Evolutionary conservation across 2,329 filamentous ascomycete genomes (phyloP).

Genomic region (Nakataea oryzae): DNA sequence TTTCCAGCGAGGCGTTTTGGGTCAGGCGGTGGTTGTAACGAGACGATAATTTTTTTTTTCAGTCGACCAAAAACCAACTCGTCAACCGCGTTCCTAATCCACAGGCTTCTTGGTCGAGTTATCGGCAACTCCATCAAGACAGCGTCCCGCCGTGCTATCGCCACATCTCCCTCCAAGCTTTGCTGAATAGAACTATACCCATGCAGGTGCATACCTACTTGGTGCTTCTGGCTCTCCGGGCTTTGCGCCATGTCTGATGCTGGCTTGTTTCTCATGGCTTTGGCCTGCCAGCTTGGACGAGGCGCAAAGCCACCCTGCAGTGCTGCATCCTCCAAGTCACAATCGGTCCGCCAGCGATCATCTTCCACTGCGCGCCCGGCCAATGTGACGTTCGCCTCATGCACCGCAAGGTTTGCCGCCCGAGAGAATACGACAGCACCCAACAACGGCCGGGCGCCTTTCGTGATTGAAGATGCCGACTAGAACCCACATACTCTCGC

Average conservation of each 20-base stretch:
- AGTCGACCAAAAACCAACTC: too few relatives aligned
- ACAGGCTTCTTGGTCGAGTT: too few relatives aligned
- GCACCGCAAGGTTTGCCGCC: not conserved
- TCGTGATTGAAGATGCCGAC: not conserved
- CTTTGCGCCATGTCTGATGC: not conserved
- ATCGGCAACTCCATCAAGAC: too few relatives aligned
- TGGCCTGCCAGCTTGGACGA: too few relatives aligned
- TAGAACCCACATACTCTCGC: not conserved
- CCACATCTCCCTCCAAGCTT: too few relatives aligned
- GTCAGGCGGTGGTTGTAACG: too few relatives aligned
- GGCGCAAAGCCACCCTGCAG: not conserved
- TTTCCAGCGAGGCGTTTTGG: not conserved
- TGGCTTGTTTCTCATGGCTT: not conserved
- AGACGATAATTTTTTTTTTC: too few relatives aligned
- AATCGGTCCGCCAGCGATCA: not conserved
- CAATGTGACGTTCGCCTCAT: not conserved
- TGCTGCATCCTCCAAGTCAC: not conserved
- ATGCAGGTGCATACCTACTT: too few relatives aligned
- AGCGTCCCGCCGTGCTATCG: too few relatives aligned
- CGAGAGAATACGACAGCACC: not conserved
- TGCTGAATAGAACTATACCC: too few relatives aligned
- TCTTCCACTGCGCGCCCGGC: not conserved
- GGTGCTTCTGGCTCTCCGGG: too few relatives aligned
- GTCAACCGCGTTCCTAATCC: too few relatives aligned
- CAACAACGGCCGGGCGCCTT: not conserved